These are phyloP conservation scores for Tylopilus rubrobrunneus DNA, from an alignment of 768 basidiomycete genomes.

Conservation along the genomic window DNA sequence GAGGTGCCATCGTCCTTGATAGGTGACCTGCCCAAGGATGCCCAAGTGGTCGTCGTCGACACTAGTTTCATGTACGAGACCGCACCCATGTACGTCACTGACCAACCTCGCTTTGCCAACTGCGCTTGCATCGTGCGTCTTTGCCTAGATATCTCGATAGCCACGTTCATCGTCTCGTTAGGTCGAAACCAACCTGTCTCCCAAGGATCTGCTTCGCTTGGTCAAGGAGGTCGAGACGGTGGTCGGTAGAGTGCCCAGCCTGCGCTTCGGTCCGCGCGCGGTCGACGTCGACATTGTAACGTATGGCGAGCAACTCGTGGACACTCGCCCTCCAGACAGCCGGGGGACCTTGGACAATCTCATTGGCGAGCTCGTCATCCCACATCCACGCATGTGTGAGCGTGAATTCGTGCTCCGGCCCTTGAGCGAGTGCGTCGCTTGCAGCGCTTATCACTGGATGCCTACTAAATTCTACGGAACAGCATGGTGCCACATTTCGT, in stretches of 20 bases:
- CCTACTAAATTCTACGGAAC: background rate
- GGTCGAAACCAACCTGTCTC: slow-evolving; percentile 72
- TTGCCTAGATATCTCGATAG: too few species aligned
- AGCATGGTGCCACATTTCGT: slow-evolving; percentile 78
- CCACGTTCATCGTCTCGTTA: background rate
- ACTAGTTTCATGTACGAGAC: slow-evolving; percentile 94
- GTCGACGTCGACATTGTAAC: slow-evolving; percentile 85
- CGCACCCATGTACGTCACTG: slow-evolving; percentile 82
- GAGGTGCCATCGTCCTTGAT: slow-evolving; percentile 44
- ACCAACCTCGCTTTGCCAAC: slow-evolving; percentile 87
- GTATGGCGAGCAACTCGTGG: slow-evolving; percentile 60
- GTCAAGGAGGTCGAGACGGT: slow-evolving; percentile 69
- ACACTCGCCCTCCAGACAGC: slow-evolving; percentile 45
- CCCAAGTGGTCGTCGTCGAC: slow-evolving; percentile 43
- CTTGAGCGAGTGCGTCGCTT: slow-evolving; percentile 64
- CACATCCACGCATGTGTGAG: slow-evolving; percentile 78
- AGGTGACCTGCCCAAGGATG: slow-evolving; percentile 17
- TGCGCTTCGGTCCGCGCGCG: slow-evolving; percentile 83
- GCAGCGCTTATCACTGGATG: background rate
- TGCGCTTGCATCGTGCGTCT: slow-evolving; percentile 81
- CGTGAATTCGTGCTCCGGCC: slow-evolving; percentile 92
- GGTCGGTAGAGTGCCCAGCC: slow-evolving; percentile 76
- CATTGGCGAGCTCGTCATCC: slow-evolving; percentile 71
- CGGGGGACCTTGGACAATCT: slow-evolving; percentile 54
- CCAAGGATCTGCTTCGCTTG: slow-evolving; percentile 52